Percentiles rank a stretch among this genome's conserved stretches.
phyloP scores from a whole-genome alignment of 2,329 filamentous ascomycete genomes.

The Colletotrichum sp. region DNA sequence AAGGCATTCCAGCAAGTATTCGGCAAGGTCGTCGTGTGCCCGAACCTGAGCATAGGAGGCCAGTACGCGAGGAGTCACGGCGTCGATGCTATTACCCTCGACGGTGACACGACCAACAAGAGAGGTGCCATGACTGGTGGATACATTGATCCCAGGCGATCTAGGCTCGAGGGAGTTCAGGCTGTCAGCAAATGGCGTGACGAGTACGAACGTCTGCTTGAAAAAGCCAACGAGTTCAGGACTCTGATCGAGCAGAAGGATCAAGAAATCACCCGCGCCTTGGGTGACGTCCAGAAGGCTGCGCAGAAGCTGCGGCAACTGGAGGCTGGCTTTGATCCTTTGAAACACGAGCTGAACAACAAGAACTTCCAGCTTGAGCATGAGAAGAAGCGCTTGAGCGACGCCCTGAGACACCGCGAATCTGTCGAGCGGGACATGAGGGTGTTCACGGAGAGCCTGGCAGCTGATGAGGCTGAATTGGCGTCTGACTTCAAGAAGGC shows the following conservation, averaged over 20 bases:
- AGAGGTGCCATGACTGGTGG: constrained; percentile 95
- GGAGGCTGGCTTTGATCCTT: constrained; percentile 81
- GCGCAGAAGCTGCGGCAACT: constrained; percentile 79
- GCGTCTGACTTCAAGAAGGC: constrained; percentile 91
- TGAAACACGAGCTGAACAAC: constrained; percentile 76
- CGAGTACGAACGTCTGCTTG: constrained; percentile 72
- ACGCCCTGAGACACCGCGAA: constrained; percentile 67
- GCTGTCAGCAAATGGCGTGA: constrained; percentile 76
- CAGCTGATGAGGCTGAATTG: constrained; percentile 80
- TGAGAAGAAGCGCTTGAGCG: constrained; percentile 74
- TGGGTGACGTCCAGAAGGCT: constrained; percentile 81
- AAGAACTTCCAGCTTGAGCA: constrained; percentile 79
- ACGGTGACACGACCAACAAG: constrained; percentile 94
- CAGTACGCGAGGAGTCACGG: constrained; percentile 93
- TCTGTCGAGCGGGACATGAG: constrained; percentile 78
- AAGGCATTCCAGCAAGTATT: constrained; percentile 94
- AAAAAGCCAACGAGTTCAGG: constrained; percentile 69
- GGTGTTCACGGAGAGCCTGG: constrained; percentile 75
- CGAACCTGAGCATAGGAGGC: constrained; percentile 83
- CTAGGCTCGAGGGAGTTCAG: constrained; percentile 84
- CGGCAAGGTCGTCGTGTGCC: constrained; percentile 92
- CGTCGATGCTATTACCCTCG: constrained; percentile 90
- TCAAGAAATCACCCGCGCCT: constrained; percentile 87
- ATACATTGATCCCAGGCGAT: constrained; percentile 85
- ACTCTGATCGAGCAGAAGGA: constrained; percentile 78